Conservation (phyloP, 1,284 basidiomycete species). For the Melampsora occidentalis region DNA sequence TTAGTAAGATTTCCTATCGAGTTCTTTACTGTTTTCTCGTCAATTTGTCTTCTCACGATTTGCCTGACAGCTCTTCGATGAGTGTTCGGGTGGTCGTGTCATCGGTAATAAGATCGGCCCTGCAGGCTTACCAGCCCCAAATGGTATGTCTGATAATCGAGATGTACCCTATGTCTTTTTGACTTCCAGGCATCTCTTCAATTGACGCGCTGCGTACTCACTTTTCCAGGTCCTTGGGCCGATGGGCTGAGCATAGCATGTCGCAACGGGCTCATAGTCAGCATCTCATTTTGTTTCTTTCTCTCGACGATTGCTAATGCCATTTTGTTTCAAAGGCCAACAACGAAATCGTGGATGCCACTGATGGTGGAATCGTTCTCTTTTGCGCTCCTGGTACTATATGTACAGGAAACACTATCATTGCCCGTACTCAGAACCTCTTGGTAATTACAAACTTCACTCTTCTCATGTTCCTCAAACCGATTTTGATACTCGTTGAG, state of each 20-base stretch:
- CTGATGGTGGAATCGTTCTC: slow-evolving; percentile 41
- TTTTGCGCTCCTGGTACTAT: slow-evolving; percentile 42
- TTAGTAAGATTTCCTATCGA: neutral
- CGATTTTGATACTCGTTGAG: slow-evolving; percentile 1
- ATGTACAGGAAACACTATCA: slow-evolving; percentile 41
- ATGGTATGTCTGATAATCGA: slow-evolving; percentile 21
- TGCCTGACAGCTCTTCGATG: slow-evolving; percentile 23
- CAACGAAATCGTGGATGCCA: slow-evolving; percentile 43
- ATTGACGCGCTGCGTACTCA: neutral
- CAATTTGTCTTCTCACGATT: too few species aligned
- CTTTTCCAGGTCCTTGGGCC: slow-evolving; percentile 33
- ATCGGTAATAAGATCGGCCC: slow-evolving; percentile 42
- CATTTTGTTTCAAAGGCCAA: slow-evolving; percentile 21
- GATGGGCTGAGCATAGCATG: slow-evolving; percentile 44
- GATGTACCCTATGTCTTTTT: neutral
- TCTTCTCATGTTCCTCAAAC: neutral
- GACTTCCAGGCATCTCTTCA: neutral
- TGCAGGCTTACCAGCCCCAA: slow-evolving; percentile 22
- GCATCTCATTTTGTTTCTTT: neutral
- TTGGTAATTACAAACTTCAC: slow-evolving; percentile 14
- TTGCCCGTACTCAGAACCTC: slow-evolving; percentile 34
- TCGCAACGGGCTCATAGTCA: slow-evolving; percentile 37
- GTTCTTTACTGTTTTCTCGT: slow-evolving; percentile 7
- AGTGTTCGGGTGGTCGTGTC: slow-evolving; percentile 27
- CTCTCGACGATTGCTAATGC: neutral